These are phyloP conservation scores for Uncinocarpus reesii DNA, from an alignment of 2,329 filamentous ascomycete genomes.

Conservation along the genomic window DNA sequence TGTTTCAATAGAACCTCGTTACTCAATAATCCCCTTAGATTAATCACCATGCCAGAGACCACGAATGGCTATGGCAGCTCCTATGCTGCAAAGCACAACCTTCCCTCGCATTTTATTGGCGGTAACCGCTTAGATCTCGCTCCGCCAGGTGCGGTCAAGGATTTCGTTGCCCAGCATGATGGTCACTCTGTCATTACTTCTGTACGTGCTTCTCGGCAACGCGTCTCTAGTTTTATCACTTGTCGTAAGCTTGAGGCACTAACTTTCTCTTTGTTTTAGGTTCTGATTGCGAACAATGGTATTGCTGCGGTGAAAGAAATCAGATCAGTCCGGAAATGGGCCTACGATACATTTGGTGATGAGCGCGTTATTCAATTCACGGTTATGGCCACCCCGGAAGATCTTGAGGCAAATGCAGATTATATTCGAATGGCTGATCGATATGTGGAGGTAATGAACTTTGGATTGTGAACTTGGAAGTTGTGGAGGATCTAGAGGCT, in stretches of 20 bases:
- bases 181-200: constrained; percentile 98
- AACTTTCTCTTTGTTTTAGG: constrained; percentile 44
- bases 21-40: constrained; percentile 4
- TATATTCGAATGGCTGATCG: constrained; percentile 99
- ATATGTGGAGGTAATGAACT: constrained; percentile 69
- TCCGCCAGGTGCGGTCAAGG: constrained; percentile 77
- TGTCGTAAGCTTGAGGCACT: too few relatives aligned
- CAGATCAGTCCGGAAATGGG: constrained; percentile 98
- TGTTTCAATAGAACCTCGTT: constrained; percentile 15
- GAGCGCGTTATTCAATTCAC: constrained; percentile 98
- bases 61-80: constrained; percentile 50
- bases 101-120: constrained; percentile 92
- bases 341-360: constrained; percentile 98
- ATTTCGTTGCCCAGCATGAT: constrained; percentile 81
- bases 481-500: neutral
- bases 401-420: constrained; percentile 93
- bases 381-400: constrained; percentile 98
- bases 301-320: constrained; percentile 99
- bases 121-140: constrained; percentile 80
- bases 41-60: constrained; percentile 31
- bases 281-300: constrained; percentile 98
- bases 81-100: constrained; percentile 68
- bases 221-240: too few relatives aligned
- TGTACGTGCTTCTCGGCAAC: too few relatives aligned
- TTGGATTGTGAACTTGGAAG: neutral